Evolutionary conservation across 371 early-diverging fungal species (phyloP).

Genomic region (Cladochytrium tenue): DNA sequence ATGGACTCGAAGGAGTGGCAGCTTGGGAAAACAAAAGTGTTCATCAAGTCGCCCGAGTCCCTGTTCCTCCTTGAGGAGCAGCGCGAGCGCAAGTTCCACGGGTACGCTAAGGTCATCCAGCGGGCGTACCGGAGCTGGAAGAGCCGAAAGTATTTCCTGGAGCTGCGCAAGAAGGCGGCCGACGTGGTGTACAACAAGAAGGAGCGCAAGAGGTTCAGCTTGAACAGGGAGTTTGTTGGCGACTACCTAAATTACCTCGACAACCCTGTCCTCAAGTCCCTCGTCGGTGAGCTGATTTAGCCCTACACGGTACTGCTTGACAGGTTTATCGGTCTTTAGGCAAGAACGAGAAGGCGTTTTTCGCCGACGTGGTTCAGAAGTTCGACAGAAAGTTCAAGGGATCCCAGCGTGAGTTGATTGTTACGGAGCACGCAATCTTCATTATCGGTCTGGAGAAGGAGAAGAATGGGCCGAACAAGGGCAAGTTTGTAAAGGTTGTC

Average conservation of each 20-base stretch:
- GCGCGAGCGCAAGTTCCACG: slow-evolving; percentile 95
- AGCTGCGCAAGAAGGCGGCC: slow-evolving; percentile 90
- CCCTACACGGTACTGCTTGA: not conserved
- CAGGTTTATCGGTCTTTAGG: slow-evolving; percentile 23
- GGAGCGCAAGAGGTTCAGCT: slow-evolving; percentile 85
- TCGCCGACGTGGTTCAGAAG: slow-evolving; percentile 45
- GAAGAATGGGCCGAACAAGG: slow-evolving; percentile 55
- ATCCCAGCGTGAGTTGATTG: slow-evolving; percentile 40
- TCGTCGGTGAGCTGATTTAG: slow-evolving; percentile 55
- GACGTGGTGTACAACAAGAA: slow-evolving; percentile 86
- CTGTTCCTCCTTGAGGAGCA: slow-evolving; percentile 89
- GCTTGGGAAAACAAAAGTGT: slow-evolving; percentile 88
- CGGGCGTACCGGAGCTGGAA: slow-evolving; percentile 88
- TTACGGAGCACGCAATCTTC: slow-evolving; percentile 43
- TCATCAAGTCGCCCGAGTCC: slow-evolving; percentile 94
- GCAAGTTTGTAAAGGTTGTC: slow-evolving; percentile 51
- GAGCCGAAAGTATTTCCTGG: slow-evolving; percentile 84
- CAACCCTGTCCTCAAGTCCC: slow-evolving; percentile 57
- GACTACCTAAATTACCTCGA: slow-evolving; percentile 82
- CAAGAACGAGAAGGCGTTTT: slow-evolving; percentile 50
- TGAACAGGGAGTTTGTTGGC: slow-evolving; percentile 85
- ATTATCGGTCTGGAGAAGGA: slow-evolving; percentile 52
- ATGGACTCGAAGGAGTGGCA: slow-evolving; percentile 93
- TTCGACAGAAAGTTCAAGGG: slow-evolving; percentile 58
- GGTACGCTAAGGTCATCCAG: slow-evolving; percentile 93